phyloP scores from a whole-genome alignment of 495 filamentous ascomycete species.

The Aspergillus funiculosus region DNA sequence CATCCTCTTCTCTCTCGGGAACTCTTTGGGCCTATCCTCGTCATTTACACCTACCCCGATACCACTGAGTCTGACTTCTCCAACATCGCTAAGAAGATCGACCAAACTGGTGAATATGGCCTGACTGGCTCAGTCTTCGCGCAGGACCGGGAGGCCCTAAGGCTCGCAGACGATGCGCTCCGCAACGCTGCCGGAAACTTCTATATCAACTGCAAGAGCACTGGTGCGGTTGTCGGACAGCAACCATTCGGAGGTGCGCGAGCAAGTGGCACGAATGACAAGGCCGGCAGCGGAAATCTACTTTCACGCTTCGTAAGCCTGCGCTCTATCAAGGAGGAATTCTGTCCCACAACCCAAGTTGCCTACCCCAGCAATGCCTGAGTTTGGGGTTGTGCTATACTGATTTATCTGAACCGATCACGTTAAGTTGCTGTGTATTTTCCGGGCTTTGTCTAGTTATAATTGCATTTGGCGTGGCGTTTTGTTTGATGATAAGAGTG shows the following conservation, averaged over 20 bases:
- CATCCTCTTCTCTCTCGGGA: constrained; percentile 58
- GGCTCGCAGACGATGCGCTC: constrained; percentile 64
- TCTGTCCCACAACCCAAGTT: constrained; percentile 60
- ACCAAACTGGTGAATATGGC: constrained; percentile 66
- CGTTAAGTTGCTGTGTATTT: not conserved
- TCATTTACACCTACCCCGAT: constrained; percentile 57
- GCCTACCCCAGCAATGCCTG: constrained; percentile 72
- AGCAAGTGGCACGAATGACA: constrained; percentile 87
- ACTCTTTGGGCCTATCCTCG: constrained; percentile 60
- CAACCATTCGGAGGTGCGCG: constrained; percentile 85
- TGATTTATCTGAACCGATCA: not conserved
- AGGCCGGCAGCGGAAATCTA: constrained; percentile 74
- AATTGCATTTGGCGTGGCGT: too few species aligned
- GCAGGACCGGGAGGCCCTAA: constrained; percentile 59
- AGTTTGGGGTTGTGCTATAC: too few species aligned
- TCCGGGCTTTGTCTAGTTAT: too few species aligned
- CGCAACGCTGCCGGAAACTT: constrained; percentile 81
- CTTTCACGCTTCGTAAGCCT: constrained; percentile 74
- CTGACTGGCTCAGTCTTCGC: constrained; percentile 79
- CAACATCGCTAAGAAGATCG: constrained; percentile 51
- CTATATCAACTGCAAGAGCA: constrained; percentile 92
- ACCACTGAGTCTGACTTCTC: constrained; percentile 43
- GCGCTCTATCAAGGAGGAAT: constrained; percentile 90
- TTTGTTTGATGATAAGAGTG: too few species aligned
- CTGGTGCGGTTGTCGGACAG: constrained; percentile 86